Conservation (phyloP, 345 rosid genomes). For the Eucalyptus regnans region DNA sequence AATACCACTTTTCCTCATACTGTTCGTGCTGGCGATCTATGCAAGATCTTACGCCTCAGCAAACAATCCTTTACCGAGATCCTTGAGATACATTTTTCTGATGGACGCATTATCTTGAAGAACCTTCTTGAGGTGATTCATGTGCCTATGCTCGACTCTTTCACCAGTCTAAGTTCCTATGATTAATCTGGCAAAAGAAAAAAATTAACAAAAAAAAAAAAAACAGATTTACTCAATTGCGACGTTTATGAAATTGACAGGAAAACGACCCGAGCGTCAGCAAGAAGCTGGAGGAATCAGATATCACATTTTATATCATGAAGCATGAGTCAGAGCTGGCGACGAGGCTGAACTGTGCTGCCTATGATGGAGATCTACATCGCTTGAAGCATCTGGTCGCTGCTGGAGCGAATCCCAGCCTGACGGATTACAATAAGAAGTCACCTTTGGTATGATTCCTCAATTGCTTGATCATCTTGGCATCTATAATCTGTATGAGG, state of each 20-base stretch:
- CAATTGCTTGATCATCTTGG: not conserved
- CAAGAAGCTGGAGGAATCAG: conserved; percentile 47
- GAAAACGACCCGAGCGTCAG: conserved; percentile 47
- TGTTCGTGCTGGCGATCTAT: conserved; percentile 43
- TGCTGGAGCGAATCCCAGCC: conserved; percentile 62
- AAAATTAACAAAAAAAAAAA: not conserved
- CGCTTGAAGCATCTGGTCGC: conserved; percentile 47
- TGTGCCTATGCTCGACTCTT: not conserved
- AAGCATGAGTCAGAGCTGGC: conserved; percentile 67
- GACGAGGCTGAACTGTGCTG: conserved; percentile 52
- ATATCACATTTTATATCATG: conserved; percentile 49
- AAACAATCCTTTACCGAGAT: conserved; percentile 58
- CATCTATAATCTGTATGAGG: not conserved
- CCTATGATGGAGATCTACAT: conserved; percentile 54
- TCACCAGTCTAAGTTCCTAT: not conserved
- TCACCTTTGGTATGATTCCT: conserved; percentile 58
- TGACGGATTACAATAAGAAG: conserved; percentile 71
- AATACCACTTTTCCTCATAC: conserved; percentile 54
- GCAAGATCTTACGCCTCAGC: conserved; percentile 57
- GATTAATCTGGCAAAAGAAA: not conserved
- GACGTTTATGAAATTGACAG: conserved; percentile 9
- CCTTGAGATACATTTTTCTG: conserved; percentile 53
- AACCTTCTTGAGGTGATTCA: conserved; percentile 49
- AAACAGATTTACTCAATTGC: not conserved
- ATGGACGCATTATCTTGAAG: conserved; percentile 60